phyloP scores from a whole-genome alignment of 495 filamentous ascomycete species.

The Aspergillus heteromorphus region DNA sequence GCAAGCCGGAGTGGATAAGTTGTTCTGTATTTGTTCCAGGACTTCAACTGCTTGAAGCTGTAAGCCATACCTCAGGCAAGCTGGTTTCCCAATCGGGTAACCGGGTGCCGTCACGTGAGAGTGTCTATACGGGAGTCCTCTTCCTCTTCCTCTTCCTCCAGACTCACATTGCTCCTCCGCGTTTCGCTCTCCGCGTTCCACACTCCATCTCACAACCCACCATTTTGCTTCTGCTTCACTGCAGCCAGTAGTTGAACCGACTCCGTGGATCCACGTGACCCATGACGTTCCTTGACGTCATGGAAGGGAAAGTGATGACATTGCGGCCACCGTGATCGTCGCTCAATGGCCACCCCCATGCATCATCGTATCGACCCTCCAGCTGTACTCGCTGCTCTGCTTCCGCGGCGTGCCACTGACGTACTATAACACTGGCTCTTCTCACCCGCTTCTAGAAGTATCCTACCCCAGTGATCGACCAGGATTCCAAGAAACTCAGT shows the following conservation, averaged over 20 bases:
- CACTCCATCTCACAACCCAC: no score
- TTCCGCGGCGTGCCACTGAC: neutral
- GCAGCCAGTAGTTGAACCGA: neutral
- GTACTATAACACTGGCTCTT: neutral
- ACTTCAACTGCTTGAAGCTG: no score
- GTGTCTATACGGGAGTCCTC: no score
- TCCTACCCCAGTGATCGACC: neutral
- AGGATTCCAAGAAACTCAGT: neutral
- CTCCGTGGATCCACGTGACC: constrained; percentile 14
- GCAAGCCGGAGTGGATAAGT: no score
- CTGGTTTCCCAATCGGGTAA: no score
- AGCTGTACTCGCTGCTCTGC: neutral
- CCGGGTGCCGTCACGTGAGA: no score
- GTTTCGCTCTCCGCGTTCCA: no score
- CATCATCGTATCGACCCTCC: neutral
- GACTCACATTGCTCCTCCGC: no score
- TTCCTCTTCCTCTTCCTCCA: no score
- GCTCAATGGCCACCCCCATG: neutral
- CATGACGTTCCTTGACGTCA: constrained; percentile 22
- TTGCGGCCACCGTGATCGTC: constrained; percentile 2
- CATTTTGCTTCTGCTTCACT: neutral
- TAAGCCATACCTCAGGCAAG: no score
- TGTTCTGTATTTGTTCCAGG: no score
- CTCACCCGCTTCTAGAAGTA: neutral
- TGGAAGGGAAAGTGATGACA: constrained; percentile 11